phyloP scores from a whole-genome alignment of 768 basidiomycete species.

The Pleurotus salmoneostramineus region DNA sequence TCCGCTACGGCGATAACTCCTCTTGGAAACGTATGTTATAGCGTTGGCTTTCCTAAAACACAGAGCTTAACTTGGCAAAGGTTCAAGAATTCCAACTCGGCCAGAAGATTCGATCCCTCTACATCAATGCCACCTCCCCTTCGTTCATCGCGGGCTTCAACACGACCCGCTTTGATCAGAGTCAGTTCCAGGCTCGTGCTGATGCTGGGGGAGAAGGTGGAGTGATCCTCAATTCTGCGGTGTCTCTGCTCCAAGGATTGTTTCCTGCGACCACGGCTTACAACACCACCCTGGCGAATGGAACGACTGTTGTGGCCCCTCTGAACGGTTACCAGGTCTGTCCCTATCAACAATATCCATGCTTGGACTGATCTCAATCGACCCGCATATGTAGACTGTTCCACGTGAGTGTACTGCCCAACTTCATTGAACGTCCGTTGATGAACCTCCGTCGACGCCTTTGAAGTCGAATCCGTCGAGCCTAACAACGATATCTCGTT shows the following conservation, averaged over 20 bases:
- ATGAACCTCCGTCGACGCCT: too few relatives aligned
- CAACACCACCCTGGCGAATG: conserved; percentile 62
- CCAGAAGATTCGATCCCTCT: conserved; percentile 42
- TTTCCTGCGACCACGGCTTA: conserved; percentile 47
- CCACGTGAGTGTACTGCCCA: conserved; percentile 28
- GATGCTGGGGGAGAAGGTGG: conserved; percentile 68
- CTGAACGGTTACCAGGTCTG: conserved; percentile 59
- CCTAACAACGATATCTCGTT: conserved; percentile 58
- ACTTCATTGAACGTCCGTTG: too few relatives aligned
- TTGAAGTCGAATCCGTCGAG: conserved; percentile 58
- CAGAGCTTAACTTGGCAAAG: conserved; percentile 22
- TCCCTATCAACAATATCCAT: not conserved
- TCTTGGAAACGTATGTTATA: conserved; percentile 67
- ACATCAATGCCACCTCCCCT: conserved; percentile 50
- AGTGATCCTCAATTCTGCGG: conserved; percentile 64
- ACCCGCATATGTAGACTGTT: conserved; percentile 23
- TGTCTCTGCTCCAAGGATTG: conserved; percentile 67
- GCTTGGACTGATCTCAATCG: not conserved
- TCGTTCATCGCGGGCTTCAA: conserved; percentile 46
- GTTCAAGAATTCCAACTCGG: conserved; percentile 59
- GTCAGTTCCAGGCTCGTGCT: conserved; percentile 46
- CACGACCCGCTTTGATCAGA: conserved; percentile 27
- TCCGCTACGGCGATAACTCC: conserved; percentile 59
- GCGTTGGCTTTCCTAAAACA: conserved; percentile 14
- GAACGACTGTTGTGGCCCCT: conserved; percentile 53